Conservation (phyloP, 2,329 filamentous ascomycete species). For the Penicillium sp. region DNA sequence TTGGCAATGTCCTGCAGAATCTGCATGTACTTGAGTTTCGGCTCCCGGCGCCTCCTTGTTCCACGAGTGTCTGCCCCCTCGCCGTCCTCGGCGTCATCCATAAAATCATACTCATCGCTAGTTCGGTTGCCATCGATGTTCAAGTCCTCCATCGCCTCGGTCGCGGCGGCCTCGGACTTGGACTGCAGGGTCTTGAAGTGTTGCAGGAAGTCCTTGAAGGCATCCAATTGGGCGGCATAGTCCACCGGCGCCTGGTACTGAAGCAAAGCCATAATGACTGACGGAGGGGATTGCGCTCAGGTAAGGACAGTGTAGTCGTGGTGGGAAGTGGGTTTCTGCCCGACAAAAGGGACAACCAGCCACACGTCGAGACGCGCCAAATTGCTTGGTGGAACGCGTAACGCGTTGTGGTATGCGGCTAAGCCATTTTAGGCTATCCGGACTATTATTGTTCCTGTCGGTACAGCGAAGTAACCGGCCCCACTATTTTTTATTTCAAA, state of each 20-base stretch:
- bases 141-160: constrained; percentile 75
- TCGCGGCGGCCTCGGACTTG: constrained; percentile 59
- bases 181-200: constrained; percentile 74
- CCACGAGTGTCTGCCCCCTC: constrained; percentile 40
- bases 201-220: constrained; percentile 80
- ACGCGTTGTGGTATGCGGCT: constrained; percentile 12
- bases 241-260: constrained; percentile 73
- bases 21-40: constrained; percentile 80
- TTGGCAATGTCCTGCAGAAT: constrained; percentile 83
- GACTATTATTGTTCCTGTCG: neutral
- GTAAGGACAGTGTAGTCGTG: constrained; percentile 18
- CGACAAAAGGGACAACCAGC: constrained; percentile 7
- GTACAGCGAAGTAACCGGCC: too few species aligned
- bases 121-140: constrained; percentile 81
- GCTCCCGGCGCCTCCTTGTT: constrained; percentile 48
- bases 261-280: constrained; percentile 70
- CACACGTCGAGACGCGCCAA: neutral
- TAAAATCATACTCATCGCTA: constrained; percentile 87
- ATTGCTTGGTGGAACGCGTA: constrained; percentile 4
- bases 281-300: constrained; percentile 4
- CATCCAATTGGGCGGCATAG: constrained; percentile 73
- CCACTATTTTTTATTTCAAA: too few species aligned
- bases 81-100: constrained; percentile 70
- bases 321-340: constrained; percentile 17
- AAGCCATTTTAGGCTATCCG: constrained; percentile 3